A percentile compares a stretch with the other conserved stretches of the same genome.
Conservation (phyloP, 768 basidiomycete species). For the Kwoniella mangroviensis region DNA sequence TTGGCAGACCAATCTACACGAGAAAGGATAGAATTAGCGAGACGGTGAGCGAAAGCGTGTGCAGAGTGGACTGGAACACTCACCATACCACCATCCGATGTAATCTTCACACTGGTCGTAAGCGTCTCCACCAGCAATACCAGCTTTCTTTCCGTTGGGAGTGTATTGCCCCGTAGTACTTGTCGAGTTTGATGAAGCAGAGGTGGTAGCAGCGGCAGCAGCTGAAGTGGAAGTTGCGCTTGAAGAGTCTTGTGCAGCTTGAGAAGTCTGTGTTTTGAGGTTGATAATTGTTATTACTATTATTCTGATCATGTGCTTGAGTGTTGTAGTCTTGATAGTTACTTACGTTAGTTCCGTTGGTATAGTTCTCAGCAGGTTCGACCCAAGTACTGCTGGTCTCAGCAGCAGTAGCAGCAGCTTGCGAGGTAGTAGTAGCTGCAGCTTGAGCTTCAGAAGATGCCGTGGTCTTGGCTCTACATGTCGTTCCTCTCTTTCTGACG, state of each 20-base stretch:
- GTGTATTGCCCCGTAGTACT: constrained; percentile 29
- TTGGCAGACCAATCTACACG: constrained; percentile 38
- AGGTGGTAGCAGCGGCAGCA: constrained; percentile 15
- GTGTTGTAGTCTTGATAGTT: constrained; percentile 1
- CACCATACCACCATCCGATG: constrained; percentile 57
- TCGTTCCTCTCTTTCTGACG: constrained; percentile 8
- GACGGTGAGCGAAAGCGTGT: not conserved
- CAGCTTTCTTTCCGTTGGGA: constrained; percentile 56
- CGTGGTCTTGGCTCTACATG: constrained; percentile 18
- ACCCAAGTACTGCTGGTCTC: constrained; percentile 14
- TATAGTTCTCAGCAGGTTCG: constrained; percentile 15
- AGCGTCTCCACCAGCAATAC: constrained; percentile 53
- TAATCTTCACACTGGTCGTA: constrained; percentile 39
- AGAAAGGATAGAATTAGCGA: not conserved
- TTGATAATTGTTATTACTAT: not conserved
- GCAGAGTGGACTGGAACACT: constrained; percentile 11
- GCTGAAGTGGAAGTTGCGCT: constrained; percentile 15
- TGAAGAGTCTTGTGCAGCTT: constrained; percentile 4
- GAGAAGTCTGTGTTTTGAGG: constrained; percentile 7
- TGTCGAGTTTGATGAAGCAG: constrained; percentile 21
- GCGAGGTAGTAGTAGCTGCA: constrained; percentile 1
- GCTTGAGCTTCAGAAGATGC: not conserved
- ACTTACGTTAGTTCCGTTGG: constrained; percentile 1
- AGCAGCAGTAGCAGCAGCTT: constrained; percentile 22
- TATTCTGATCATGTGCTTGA: not conserved